Evolutionary conservation across 2,329 filamentous ascomycete genomes (phyloP), one percentile per base, ranked within the genome.

Genomic region (Sporothrix globosa): DNA sequence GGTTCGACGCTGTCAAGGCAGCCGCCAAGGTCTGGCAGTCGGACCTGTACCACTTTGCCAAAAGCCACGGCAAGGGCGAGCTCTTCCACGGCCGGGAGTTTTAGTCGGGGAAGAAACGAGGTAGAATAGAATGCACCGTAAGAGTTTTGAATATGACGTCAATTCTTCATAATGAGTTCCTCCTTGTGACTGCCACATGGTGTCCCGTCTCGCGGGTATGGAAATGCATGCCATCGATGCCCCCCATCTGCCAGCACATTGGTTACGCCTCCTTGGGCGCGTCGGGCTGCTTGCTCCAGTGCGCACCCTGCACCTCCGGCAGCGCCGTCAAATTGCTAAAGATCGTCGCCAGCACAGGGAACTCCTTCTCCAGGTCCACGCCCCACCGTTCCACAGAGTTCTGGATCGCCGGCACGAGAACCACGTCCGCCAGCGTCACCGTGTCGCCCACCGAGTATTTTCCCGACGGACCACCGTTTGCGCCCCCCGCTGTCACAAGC

Each of bases 351-450:
- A 88, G 79, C 0, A 80, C 81, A 1, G 85, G 84, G 72, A 84
- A 87, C n/a, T 74, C 67, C 17, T 11, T 27, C 13, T 75, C 74
- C 63, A 90, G 63, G 72, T 88, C 83, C 30, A 90, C 83, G 0
- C 83, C 84, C 69, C 84, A 85, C 27, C 85, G 79, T 77, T 85
- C 78, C 10, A 52, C 44, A 0, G 87, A 87, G 13, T 83, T 84
- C 83, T 87, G 88, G 34, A 86, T 81, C 0, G 86, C 87, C 4
- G 88, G 87, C 68, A 88, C 76, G 27, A 90, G 76, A 73, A 83
- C 86, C 39, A 85, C 82, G 77, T 90, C 88, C 3, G 88, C 88
- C 74, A 90, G 72, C 0, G 84, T 87, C 3, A 90, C 75, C 0
- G 77, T 71, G 76, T 89, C 84, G 0, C 86, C 88, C 4, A 87